A percentile compares a stretch with the other conserved stretches of the same genome.
Conservation (phyloP, 768 basidiomycete genomes). For the Albatrellus ellisii region DNA sequence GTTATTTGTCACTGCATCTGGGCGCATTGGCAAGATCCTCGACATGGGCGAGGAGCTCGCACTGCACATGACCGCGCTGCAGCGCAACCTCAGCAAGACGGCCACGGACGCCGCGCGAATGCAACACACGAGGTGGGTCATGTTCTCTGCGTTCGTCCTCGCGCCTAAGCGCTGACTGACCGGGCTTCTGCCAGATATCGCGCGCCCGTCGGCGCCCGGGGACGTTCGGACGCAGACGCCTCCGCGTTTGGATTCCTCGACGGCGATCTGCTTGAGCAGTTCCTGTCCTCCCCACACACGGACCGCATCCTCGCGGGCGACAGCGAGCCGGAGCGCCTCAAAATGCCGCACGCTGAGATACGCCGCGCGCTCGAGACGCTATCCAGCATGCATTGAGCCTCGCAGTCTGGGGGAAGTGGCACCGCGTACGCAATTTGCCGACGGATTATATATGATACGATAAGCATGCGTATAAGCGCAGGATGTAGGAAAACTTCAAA, state of each 20-base stretch:
- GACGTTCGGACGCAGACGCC: constrained; percentile 43
- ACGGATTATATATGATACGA: too few species aligned
- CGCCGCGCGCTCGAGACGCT: too few species aligned
- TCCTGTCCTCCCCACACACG: too few species aligned
- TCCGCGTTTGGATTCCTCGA: constrained; percentile 72
- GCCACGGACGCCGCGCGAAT: constrained; percentile 39
- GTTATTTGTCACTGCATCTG: constrained; percentile 66
- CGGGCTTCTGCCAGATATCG: constrained; percentile 38
- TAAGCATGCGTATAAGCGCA: too few species aligned
- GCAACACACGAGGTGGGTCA: constrained; percentile 50
- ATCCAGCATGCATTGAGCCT: too few species aligned
- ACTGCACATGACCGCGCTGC: constrained; percentile 50
- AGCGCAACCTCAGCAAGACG: constrained; percentile 59
- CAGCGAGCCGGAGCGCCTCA: too few species aligned
- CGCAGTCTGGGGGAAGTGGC: too few species aligned
- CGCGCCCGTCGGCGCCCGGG: constrained; percentile 43
- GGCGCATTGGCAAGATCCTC: constrained; percentile 62
- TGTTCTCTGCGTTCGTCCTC: neutral
- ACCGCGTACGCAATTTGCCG: too few species aligned
- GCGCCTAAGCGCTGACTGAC: neutral
- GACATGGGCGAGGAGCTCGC: constrained; percentile 45
- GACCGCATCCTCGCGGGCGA: too few species aligned
- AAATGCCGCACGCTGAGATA: too few species aligned
- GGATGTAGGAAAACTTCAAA: too few species aligned
- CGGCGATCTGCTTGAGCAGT: constrained; percentile 71